Conservation (phyloP, 73 alveolate genomes). For the Tetrahymena borealis region DNA sequence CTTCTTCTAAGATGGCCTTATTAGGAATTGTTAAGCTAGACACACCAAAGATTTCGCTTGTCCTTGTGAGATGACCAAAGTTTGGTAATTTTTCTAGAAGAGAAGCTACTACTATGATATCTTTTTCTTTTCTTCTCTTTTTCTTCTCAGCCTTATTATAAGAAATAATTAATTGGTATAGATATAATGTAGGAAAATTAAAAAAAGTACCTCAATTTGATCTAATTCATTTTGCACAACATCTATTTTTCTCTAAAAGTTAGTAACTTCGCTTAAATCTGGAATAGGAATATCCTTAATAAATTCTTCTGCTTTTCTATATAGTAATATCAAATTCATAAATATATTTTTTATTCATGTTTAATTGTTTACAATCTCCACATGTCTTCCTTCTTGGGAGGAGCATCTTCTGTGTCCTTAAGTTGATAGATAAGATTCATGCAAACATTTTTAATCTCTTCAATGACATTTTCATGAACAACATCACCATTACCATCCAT, state of each 20-base stretch:
- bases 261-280: not conserved
- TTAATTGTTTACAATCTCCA: constrained; percentile 16
- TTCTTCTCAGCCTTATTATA: not conserved
- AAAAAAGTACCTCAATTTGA: constrained; percentile 3
- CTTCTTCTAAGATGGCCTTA: constrained; percentile 46
- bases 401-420: constrained; percentile 11
- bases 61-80: constrained; percentile 81
- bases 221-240: constrained; percentile 29
- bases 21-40: constrained; percentile 74
- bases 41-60: constrained; percentile 88
- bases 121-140: constrained; percentile 29
- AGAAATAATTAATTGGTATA: not conserved
- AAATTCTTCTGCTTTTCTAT: not conserved
- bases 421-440: constrained; percentile 16
- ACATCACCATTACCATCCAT: constrained; percentile 40
- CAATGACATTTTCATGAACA: constrained; percentile 26
- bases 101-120: constrained; percentile 58
- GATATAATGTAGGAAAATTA: not conserved
- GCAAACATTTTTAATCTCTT: constrained; percentile 22
- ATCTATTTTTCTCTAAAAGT: constrained; percentile 33
- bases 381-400: constrained; percentile 29
- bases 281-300: not conserved
- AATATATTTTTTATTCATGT: not conserved
- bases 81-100: constrained; percentile 84
- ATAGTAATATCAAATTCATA: not conserved